Percentiles rank a stretch among this genome's conserved stretches.
Evolutionary conservation across 2,329 filamentous ascomycete species (phyloP).

Genomic region (Colletotrichum agaves): DNA sequence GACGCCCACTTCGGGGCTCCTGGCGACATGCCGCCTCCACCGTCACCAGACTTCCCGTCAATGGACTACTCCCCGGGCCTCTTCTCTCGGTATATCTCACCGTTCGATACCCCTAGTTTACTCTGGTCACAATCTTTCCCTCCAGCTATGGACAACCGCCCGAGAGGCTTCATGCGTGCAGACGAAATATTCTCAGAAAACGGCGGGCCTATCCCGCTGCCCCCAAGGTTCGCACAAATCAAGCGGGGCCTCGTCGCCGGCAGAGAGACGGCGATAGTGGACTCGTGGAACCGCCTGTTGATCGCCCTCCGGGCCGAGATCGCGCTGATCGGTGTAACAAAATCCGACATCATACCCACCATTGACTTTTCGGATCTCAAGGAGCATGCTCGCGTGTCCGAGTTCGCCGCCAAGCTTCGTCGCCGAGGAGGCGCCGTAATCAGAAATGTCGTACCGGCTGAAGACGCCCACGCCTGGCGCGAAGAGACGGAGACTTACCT

Average conservation of each 20-base stretch:
- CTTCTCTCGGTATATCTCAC: conserved; percentile 29
- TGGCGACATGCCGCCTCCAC: conserved; percentile 26
- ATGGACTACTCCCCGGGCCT: conserved; percentile 28
- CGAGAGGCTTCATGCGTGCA: conserved; percentile 34
- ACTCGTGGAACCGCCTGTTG: conserved; percentile 66
- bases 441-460: conserved; percentile 69
- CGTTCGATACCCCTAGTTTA: conserved; percentile 38
- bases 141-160: conserved; percentile 31
- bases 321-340: conserved; percentile 61
- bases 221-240: conserved; percentile 66
- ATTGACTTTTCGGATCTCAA: conserved; percentile 65
- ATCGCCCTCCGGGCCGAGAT: conserved; percentile 62
- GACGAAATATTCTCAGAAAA: conserved; percentile 35
- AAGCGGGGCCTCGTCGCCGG: conserved; percentile 65
- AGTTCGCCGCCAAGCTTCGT: conserved; percentile 54
- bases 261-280: conserved; percentile 64
- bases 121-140: conserved; percentile 39
- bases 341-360: conserved; percentile 64
- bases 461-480: conserved; percentile 67
- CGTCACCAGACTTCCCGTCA: conserved; percentile 19
- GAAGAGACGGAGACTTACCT: conserved; percentile 62
- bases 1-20: conserved; percentile 10
- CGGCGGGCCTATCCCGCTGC: conserved; percentile 59
- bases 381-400: conserved; percentile 57
- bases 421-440: conserved; percentile 67